Percentiles rank a stretch among this genome's conserved stretches.
Conservation (phyloP, 2,329 filamentous ascomycete genomes). For the Simplicillium aogashimaense region DNA sequence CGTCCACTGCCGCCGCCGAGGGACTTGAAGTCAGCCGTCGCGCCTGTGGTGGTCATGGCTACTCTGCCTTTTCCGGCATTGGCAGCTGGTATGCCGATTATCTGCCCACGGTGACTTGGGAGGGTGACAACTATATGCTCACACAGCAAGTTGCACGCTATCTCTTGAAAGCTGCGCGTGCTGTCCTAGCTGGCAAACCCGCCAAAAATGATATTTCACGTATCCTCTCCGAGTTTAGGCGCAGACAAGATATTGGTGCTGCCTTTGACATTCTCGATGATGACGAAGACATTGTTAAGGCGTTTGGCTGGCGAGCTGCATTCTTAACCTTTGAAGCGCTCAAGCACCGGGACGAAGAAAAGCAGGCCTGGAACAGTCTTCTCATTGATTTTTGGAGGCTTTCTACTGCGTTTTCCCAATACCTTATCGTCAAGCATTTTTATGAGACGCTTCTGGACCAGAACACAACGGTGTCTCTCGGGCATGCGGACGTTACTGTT, state of each 20-base stretch:
- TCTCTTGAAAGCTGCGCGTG: conserved; percentile 64
- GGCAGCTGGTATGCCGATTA: conserved; percentile 68
- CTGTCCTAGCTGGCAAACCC: conserved; percentile 54
- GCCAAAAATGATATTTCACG: conserved; percentile 53
- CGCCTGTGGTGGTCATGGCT: conserved; percentile 70
- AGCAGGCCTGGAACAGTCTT: conserved; percentile 68
- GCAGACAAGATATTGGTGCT: conserved; percentile 58
- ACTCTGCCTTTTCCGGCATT: conserved; percentile 67
- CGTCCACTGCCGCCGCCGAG: conserved; percentile 62
- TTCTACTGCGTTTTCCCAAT: conserved; percentile 65
- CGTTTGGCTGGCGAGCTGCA: conserved; percentile 66
- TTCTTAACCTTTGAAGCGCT: conserved; percentile 68
- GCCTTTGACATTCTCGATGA: conserved; percentile 65
- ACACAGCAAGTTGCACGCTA: conserved; percentile 72
- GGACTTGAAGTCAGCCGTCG: conserved; percentile 66
- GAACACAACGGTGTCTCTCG: conserved; percentile 40
- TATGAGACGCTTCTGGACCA: conserved; percentile 30
- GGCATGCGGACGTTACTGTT: conserved; percentile 30
- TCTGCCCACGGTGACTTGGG: conserved; percentile 60
- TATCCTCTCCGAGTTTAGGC: conserved; percentile 55
- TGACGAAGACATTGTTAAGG: conserved; percentile 60
- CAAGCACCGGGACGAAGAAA: conserved; percentile 64
- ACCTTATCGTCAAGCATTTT: conserved; percentile 71
- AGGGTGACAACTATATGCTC: conserved; percentile 77
- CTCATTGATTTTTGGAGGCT: conserved; percentile 72